These are phyloP conservation scores for Peronospora destructor DNA, from an alignment of 352 stramenopile genomes.

Conservation along the genomic window DNA sequence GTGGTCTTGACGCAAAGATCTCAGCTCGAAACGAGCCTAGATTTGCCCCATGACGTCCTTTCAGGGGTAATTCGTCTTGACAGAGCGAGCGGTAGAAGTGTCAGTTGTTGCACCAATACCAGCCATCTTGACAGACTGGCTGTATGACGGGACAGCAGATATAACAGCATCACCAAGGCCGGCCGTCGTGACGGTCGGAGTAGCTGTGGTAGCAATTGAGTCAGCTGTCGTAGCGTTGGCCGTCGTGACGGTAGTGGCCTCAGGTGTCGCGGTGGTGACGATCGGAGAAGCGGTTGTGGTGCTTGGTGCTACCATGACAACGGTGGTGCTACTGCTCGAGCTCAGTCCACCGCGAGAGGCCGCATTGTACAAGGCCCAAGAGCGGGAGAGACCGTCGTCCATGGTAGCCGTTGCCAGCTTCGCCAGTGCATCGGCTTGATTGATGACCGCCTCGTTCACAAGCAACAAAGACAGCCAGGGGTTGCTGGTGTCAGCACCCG, in stretches of 20 bases:
- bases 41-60: slow-evolving; percentile 12
- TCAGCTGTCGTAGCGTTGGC: not conserved
- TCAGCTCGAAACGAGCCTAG: slow-evolving; percentile 9
- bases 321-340: slow-evolving; percentile 11
- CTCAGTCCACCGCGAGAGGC: slow-evolving; percentile 27
- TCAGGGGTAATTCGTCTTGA: slow-evolving; percentile 5
- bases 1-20: slow-evolving; percentile 1
- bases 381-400: slow-evolving; percentile 60
- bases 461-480: slow-evolving; percentile 67
- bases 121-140: not conserved
- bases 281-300: slow-evolving; percentile 5
- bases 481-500: slow-evolving; percentile 36
- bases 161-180: not conserved
- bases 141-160: not conserved
- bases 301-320: slow-evolving; percentile 11
- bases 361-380: slow-evolving; percentile 69
- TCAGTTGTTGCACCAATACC: not conserved
- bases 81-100: not conserved
- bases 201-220: slow-evolving; percentile 1
- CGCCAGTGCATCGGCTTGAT: slow-evolving; percentile 42
- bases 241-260: slow-evolving; percentile 4
- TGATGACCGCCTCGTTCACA: slow-evolving; percentile 60
- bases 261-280: slow-evolving; percentile 4
- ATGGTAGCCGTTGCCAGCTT: slow-evolving; percentile 42
- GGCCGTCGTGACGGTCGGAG: not conserved